Base-by-base conservation (phyloP, 208 protist genomes). In the Acanthamoeba sp. region DNA sequence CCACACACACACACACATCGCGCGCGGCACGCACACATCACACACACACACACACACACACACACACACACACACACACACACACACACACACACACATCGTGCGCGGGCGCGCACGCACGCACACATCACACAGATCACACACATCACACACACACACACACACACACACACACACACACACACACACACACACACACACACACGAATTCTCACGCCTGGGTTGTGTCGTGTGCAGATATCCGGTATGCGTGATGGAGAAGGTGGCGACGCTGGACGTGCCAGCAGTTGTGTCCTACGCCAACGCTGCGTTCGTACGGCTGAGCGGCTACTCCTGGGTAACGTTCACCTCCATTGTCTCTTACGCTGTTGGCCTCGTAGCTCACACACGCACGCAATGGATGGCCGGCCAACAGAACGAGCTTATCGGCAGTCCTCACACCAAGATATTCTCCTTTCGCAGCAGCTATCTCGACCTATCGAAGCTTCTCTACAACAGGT, bases 311-410 rank as follows among this genome's bases (percentile, higher is more conserved):
- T 82, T 82, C 24, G 1, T 82, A 14, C 10, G 6, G 38, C 34
- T 82, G 10, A 52, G 20, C 40, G 73, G 73, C 73, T 82, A 50
- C 73, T 45, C 73, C 20, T 52, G 34, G 73, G 73, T 82, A 71
- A 3, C 38, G 38, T 10, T 9, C 4, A 36, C 12, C 14, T 22
- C 36, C 69, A 27, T 78, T 7, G 16, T 78, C 38, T 42, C 38
- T 40, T 6, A 42, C 38, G 34, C 2, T 7, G 20, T 42, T 7
- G 16, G 4, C 57, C 27, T 18, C 57, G 14, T 64, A 38, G n/a
- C n/a, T 38, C 5, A 7, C 20, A 71, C 7, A 71, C 64, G 27
- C 4, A 69, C 16, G n/a, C n/a, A 9, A 69, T 55, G 6, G 48
- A 55, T 16, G n/a, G n/a, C n/a, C n/a, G n/a, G n/a, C n/a, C n/a